Evolutionary conservation across 2,329 filamentous ascomycete species (phyloP), one percentile per base, ranked within the genome.

Genomic region (Fusarium oxysporum): DNA sequence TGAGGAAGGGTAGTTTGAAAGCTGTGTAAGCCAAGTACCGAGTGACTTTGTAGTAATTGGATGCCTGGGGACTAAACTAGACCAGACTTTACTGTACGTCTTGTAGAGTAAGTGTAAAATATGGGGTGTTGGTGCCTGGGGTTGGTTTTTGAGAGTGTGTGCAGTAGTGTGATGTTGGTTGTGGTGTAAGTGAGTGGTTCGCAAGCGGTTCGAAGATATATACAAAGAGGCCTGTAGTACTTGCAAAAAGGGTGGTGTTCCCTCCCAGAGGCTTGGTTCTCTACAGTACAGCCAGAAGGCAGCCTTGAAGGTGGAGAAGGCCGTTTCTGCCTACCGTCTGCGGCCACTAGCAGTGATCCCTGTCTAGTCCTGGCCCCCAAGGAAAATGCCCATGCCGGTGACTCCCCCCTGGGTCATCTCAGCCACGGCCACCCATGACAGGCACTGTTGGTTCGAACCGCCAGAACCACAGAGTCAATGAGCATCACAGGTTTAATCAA

Each of bases 271-370:
- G 65, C 68, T 71, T 72, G 68, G 70, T 35, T 43, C 43, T 35
- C 35, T 25, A 25, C 25, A 25, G 25, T 25, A 25, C 25, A 25
- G 25, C 25, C 25, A 25, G 25, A 25, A 74, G 65, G 60, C 69
- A 75, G 72, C 65, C 71, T 68, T 67, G 57, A 69, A 45, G 66
- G 68, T 71, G 69, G 65, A 59, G 66, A 40, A 25, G 50, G 71
- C 65, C 68, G 75, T 77, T 77, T 77, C 76, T 77, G 76, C 76
- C 76, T 77, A 77, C 75, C 67, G 44, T 41, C 48, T 44, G 28
- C 69, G 61, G 65, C 72, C 71, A 73, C 70, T 73, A 73, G 56
- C 37, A 30, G 21, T 1, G 25, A 61, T 23, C 67, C 70, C 51
- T 73, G 66, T 53, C 47, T 43, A 55, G 64, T 69, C 53, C 57